Base-by-base conservation (phyloP, 2,329 filamentous ascomycete genomes). In the Cladophialophora yegresii region DNA sequence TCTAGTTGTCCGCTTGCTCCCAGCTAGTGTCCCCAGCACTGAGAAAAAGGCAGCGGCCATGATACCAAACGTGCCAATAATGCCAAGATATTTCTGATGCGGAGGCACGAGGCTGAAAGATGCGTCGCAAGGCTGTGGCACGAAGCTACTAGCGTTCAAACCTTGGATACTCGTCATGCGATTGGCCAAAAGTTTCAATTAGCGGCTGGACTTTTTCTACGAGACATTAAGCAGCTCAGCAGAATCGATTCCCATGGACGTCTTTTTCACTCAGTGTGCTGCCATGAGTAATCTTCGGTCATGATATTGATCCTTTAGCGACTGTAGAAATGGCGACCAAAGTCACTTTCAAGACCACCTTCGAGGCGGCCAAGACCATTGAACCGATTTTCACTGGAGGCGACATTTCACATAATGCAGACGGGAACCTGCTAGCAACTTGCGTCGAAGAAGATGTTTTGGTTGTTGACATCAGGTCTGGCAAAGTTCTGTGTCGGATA, bases 311-410 rank as follows among this genome's bases (percentile, higher is more conserved):
- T 20, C 40, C 40, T 32, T 3, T 16, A 40, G 33, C n/a, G 16
- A 13, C n/a, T 16, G 26, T 28, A 23, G 13, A 30, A 45, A 84
- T 83, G 82, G 80, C 81, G 71, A 84, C 84, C 73, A 83, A 84
- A 76, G 77, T 83, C 66, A 80, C 80, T 47, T 77, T 83, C 71
- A 96, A 92, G 82, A 71, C 69, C 40, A 96, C 93, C 3, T 99
- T 97, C 77, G 91, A 96, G 74, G 86, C 89, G 64, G 85, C 85
- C 69, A 87, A 89, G 73, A 90, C 92, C 54, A 90, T 99, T 62
- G 90, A 92, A 72, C 95, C 95, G 22, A 93, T 98, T 56, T 97
- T 95, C 75, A 96, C 93, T 1, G 95, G 95, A 61, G 95, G 95
- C 50, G 89, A 90, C 69, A 87, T 96, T 64, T 87, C 91, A 32